Conservation (phyloP, 768 basidiomycete genomes). For the Termitomyces sp. region DNA sequence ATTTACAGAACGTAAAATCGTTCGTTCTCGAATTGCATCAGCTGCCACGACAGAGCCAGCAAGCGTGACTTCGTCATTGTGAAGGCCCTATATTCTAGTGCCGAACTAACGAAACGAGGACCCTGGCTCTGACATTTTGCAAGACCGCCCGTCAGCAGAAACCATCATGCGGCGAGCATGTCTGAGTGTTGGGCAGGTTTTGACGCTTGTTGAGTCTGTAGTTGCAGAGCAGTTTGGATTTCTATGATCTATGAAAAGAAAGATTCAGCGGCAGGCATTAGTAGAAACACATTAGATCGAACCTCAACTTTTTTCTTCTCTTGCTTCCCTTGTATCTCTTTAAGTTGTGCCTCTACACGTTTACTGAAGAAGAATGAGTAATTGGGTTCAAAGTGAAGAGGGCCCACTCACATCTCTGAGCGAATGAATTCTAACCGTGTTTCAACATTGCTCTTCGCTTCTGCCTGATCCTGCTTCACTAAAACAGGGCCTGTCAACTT, state of each 20-base stretch:
- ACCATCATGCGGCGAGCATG: constrained; percentile 9
- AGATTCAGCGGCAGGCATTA: constrained; percentile 10
- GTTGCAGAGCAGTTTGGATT: constrained; percentile 58
- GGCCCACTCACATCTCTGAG: constrained; percentile 72
- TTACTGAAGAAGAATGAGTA: constrained; percentile 37
- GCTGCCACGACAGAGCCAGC: constrained; percentile 13
- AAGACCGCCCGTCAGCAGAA: neutral
- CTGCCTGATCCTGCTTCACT: constrained; percentile 83
- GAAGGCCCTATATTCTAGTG: neutral
- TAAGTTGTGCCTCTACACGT: constrained; percentile 79
- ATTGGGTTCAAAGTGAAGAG: neutral
- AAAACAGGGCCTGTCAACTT: constrained; percentile 92
- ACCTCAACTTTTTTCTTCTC: constrained; percentile 88
- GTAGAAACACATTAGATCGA: constrained; percentile 19
- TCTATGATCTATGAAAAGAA: constrained; percentile 56
- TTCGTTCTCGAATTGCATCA: constrained; percentile 25
- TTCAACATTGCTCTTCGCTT: constrained; percentile 86
- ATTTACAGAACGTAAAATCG: constrained; percentile 53
- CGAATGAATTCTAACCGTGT: constrained; percentile 88
- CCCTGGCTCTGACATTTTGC: neutral
- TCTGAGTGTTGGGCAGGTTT: constrained; percentile 8
- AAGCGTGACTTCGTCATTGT: constrained; percentile 3
- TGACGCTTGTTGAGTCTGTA: constrained; percentile 27
- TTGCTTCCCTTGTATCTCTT: constrained; percentile 71
- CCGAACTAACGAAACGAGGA: neutral